phyloP scores from a whole-genome alignment of 768 basidiomycete species.

The Rhodotorula graminis region DNA sequence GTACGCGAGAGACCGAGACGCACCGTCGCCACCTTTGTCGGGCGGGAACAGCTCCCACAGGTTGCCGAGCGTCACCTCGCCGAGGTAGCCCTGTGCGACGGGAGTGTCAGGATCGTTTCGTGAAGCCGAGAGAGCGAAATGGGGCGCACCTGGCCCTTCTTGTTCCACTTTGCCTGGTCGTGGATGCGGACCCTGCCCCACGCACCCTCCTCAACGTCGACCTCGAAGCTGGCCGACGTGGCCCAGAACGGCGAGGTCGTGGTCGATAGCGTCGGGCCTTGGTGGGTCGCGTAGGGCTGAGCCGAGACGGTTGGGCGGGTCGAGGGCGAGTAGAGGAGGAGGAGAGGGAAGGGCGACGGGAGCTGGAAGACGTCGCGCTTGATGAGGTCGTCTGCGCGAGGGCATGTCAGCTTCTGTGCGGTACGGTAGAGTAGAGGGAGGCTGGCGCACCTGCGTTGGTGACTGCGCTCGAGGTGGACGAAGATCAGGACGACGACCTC shows the following conservation, averaged over 20 bases:
- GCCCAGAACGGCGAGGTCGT: conserved; percentile 20
- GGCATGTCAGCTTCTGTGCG: background rate
- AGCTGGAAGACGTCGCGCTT: conserved; percentile 38
- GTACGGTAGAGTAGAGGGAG: no score
- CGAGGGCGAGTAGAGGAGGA: conserved; percentile 6
- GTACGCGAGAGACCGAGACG: background rate
- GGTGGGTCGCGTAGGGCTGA: background rate
- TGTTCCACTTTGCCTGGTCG: conserved; percentile 21
- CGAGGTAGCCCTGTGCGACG: conserved; percentile 26
- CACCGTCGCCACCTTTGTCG: conserved; percentile 10
- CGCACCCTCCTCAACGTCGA: conserved; percentile 20
- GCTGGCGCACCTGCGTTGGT: background rate
- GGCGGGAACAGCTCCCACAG: conserved; percentile 19
- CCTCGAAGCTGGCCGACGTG: conserved; percentile 8
- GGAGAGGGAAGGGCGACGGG: conserved; percentile 22
- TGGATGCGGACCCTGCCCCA: conserved; percentile 27
- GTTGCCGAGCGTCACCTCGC: conserved; percentile 22
- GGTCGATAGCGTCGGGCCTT: background rate
- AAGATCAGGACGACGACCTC: background rate
- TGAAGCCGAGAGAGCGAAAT: fast-evolving
- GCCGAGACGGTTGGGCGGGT: conserved; percentile 1
- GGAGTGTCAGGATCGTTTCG: background rate
- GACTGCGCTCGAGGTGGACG: background rate
- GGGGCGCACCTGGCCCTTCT: conserved; percentile 23
- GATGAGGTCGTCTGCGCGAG: conserved; percentile 36